phyloP scores from a whole-genome alignment of 305 asterid species.

The Euphrasia arctica region DNA sequence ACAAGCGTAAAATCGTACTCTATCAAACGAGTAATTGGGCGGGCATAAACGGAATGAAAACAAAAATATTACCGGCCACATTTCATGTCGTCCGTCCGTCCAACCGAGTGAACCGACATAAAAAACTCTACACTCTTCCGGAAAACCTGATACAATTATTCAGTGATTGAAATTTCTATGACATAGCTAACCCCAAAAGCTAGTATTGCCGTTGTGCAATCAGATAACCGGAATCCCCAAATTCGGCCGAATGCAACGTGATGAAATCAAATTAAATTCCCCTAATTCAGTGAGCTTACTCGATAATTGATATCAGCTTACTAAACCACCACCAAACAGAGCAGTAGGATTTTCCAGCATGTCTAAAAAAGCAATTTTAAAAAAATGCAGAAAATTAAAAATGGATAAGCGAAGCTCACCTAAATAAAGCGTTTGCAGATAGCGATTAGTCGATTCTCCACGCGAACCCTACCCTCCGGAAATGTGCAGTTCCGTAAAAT shows the following conservation, averaged over 20 bases:
- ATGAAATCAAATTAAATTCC: not conserved
- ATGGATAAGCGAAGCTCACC: slow-evolving; percentile 27
- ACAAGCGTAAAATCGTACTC: not conserved
- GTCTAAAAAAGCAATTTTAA: too few relatives aligned
- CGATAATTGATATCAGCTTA: too few relatives aligned
- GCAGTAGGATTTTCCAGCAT: too few relatives aligned
- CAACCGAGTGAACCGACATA: not conserved
- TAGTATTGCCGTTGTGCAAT: not conserved
- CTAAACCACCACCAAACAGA: too few relatives aligned
- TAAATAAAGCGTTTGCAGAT: slow-evolving; percentile 17
- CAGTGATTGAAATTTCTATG: slow-evolving; percentile 7
- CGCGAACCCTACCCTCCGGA: slow-evolving; percentile 19
- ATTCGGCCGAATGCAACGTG: not conserved
- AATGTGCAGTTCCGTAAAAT: not conserved
- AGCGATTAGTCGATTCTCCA: not conserved
- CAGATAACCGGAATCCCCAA: not conserved
- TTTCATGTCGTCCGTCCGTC: not conserved
- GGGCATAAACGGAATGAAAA: not conserved
- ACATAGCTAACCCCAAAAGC: not conserved
- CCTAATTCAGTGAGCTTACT: too few relatives aligned
- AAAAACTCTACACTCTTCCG: slow-evolving; percentile 6
- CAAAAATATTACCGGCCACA: slow-evolving; percentile 15
- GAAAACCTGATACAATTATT: slow-evolving; percentile 8
- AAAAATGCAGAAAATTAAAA: not conserved
- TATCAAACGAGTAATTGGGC: not conserved